Conservation (phyloP, 805 yeast genomes). For the Ogataea ramenticola region DNA sequence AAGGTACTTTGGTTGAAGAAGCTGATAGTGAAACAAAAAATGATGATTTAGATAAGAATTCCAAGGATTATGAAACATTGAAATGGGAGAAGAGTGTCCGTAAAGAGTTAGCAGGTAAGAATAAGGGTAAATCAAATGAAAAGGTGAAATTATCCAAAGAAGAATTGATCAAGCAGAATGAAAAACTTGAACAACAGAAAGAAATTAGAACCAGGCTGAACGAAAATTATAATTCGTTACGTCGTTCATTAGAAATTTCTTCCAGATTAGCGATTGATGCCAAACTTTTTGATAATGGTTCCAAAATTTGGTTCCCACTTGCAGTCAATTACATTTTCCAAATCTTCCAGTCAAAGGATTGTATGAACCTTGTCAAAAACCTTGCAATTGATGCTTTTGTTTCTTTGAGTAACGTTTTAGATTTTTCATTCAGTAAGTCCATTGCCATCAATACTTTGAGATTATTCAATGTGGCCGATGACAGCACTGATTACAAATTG, state of each 20-base stretch:
- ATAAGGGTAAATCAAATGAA: constrained; percentile 10
- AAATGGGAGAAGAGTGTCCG: constrained; percentile 88
- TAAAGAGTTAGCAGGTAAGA: constrained; percentile 60
- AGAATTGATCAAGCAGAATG: constrained; percentile 56
- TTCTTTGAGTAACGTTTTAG: constrained; percentile 31
- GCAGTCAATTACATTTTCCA: constrained; percentile 46
- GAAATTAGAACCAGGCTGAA: constrained; percentile 43
- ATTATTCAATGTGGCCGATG: constrained; percentile 36
- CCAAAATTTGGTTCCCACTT: constrained; percentile 62
- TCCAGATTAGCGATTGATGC: constrained; percentile 45
- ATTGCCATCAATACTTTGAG: constrained; percentile 70
- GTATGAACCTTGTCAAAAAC: constrained; percentile 24
- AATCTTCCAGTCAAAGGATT: constrained; percentile 31
- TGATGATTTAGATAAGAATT: constrained; percentile 53
- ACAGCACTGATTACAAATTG: constrained; percentile 34
- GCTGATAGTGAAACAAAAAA: constrained; percentile 29
- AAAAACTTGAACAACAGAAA: constrained; percentile 58
- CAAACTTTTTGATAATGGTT: constrained; percentile 53
- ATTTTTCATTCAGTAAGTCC: constrained; percentile 32
- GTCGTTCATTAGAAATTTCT: constrained; percentile 47
- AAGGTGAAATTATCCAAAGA: constrained; percentile 64
- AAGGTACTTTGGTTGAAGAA: constrained; percentile 59
- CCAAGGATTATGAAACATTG: constrained; percentile 76
- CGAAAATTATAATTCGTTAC: constrained; percentile 27
- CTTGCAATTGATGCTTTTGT: neutral